Base-by-base conservation (phyloP, 768 basidiomycete species). In the Gloeostereum incarnatum region DNA sequence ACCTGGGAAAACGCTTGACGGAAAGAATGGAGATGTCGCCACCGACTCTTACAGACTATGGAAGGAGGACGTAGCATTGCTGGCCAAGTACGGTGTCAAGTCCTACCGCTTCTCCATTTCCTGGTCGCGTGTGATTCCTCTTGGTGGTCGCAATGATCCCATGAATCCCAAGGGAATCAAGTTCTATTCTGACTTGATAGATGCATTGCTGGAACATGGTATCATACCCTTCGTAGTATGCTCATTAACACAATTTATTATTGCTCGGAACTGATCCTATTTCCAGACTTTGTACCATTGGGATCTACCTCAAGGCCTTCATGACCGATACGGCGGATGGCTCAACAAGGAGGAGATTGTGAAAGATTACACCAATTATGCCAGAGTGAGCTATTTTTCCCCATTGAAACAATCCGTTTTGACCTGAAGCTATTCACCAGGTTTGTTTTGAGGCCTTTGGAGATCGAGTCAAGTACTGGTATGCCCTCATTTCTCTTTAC, bases 291-390 rank as follows among this genome's bases (percentile, higher is more conserved):
- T 83, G 24, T 81, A 81, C 50, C 81, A 80, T 54, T 87, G 84
- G 85, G 84, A 87, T 51, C 69, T 86, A 7, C 85, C 85, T 7
- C 78, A 82, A 50, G 75, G 60, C 16, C 69, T 90, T 26, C 74
- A 84, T 39, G 77, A 85, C 43, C 67, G 76, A 39, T 87, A 87
- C 53, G 72, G 73, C 2, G 83, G 83, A 4, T 88, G 81, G 82
- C 55, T 84, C 35, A 78, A 78, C 61, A 79, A 78, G 52, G 70
- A 75, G 31, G 76, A 81, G 49, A 72, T 85, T 38, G 61, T 78
- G n/a, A 55, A 66, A 41, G 84, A 88, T 55, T 87, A 65, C 45
- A 63, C 65, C 6, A 57, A 63, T 45, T 87, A 84, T 49, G 67
- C 81, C 35, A 63, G 58, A 44, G 76, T 66, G 43, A 33, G 65